These are phyloP conservation scores for Aureobasidium zeae DNA, from an alignment of 2,329 filamentous ascomycete genomes.

Conservation along the genomic window DNA sequence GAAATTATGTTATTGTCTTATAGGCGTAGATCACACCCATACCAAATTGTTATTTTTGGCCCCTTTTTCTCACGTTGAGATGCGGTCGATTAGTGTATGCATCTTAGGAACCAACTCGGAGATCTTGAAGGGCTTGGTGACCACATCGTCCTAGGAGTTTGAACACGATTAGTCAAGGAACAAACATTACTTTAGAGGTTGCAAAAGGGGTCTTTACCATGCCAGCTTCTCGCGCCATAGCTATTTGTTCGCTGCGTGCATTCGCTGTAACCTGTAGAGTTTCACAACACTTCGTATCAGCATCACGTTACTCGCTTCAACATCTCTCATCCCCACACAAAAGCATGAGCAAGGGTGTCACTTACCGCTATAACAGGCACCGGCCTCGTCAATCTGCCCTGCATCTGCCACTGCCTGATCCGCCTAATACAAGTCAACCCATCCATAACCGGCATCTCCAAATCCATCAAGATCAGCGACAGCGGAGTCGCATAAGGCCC, in stretches of 20 bases:
- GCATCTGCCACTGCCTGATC: conserved; percentile 58
- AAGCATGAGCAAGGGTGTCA: neutral
- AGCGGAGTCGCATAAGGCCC: neutral
- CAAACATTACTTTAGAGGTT: too few relatives aligned
- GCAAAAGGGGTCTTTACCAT: conserved; percentile 36
- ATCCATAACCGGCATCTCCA: conserved; percentile 80
- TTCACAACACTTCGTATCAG: neutral
- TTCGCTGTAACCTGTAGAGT: conserved; percentile 54
- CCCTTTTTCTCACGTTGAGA: conserved; percentile 13
- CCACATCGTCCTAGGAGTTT: conserved; percentile 15
- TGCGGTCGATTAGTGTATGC: conserved; percentile 18
- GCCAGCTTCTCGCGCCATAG: conserved; percentile 60
- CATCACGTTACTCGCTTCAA: neutral
- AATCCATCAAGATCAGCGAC: conserved; percentile 58
- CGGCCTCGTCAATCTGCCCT: conserved; percentile 52
- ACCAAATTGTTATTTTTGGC: too few relatives aligned
- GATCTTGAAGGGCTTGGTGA: conserved; percentile 19
- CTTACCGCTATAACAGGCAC: conserved; percentile 71
- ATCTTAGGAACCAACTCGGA: conserved; percentile 20
- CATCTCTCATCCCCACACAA: too few relatives aligned
- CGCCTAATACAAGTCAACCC: conserved; percentile 61
- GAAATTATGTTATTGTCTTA: too few relatives aligned
- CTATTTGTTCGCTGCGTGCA: conserved; percentile 63
- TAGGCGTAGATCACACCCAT: too few relatives aligned
- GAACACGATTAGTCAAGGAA: too few relatives aligned